A percentile compares a stretch with the other conserved stretches of the same genome.
These are phyloP conservation scores for Fusarium heterosporum DNA, from an alignment of 2,329 filamentous ascomycete genomes.

Conservation along the genomic window DNA sequence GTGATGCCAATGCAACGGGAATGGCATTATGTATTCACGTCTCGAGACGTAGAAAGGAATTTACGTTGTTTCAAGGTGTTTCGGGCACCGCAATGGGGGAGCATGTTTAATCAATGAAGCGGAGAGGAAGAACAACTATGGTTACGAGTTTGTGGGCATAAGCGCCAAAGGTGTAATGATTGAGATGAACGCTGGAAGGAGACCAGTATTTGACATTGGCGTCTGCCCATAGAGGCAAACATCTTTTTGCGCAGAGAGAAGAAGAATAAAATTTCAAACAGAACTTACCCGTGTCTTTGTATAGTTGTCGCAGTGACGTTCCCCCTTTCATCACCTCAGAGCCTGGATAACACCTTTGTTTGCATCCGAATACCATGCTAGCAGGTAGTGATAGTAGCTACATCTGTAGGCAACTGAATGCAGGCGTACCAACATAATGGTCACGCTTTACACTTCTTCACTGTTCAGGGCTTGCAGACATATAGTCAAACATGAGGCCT, in stretches of 20 bases:
- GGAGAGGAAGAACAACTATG: slow-evolving; percentile 17
- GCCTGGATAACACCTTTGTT: neutral
- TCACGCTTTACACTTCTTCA: slow-evolving; percentile 1
- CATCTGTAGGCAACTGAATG: slow-evolving; percentile 5
- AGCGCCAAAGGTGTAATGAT: slow-evolving; percentile 8
- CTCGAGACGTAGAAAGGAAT: neutral
- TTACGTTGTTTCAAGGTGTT: neutral
- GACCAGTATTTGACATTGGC: neutral
- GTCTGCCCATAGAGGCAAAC: slow-evolving; percentile 6
- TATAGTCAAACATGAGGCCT: neutral
- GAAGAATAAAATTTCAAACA: slow-evolving; percentile 21
- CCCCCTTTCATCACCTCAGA: neutral
- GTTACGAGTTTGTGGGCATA: slow-evolving; percentile 11
- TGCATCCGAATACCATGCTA: neutral
- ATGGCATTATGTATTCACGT: neutral
- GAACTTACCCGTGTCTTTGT: neutral
- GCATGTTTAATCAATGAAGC: neutral
- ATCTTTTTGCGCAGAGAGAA: slow-evolving; percentile 11
- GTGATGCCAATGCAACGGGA: neutral
- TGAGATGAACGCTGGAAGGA: slow-evolving; percentile 9
- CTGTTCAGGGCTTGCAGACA: neutral
- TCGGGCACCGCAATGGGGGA: slow-evolving; percentile 2
- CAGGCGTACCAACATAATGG: neutral
- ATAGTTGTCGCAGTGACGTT: neutral
- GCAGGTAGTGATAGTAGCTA: neutral